These are phyloP conservation scores for Theobroma cacao DNA, from an alignment of 345 rosid species.

Conservation along the genomic window DNA sequence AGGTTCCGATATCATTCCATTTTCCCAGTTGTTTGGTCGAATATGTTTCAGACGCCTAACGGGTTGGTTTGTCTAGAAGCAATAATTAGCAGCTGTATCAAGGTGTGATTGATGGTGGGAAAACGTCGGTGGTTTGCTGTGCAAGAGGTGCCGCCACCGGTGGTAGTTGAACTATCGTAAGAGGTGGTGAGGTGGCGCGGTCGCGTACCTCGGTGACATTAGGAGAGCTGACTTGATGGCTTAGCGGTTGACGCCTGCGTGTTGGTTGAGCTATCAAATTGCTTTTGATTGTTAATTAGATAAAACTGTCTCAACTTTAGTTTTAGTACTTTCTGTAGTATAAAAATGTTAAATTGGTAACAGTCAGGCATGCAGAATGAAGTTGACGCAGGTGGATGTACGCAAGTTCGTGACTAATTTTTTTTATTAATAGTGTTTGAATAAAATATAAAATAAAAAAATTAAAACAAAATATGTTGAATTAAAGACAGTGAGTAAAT, in stretches of 20 bases:
- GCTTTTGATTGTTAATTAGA: neutral
- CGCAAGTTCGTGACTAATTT: too few relatives aligned
- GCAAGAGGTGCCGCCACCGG: neutral
- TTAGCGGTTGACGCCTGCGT: neutral
- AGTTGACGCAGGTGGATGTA: too few relatives aligned
- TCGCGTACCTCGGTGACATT: neutral
- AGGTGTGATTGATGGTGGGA: neutral
- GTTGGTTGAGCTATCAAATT: neutral
- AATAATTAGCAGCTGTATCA: neutral
- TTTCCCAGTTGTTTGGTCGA: too few relatives aligned
- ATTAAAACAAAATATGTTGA: too few relatives aligned
- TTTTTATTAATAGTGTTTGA: too few relatives aligned
- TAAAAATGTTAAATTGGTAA: too few relatives aligned
- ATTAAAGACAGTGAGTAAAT: too few relatives aligned
- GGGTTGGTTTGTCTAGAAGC: neutral
- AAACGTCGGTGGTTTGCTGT: neutral
- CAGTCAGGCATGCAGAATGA: too few relatives aligned
- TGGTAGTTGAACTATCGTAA: neutral
- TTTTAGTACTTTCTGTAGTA: too few relatives aligned
- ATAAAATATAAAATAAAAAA: too few relatives aligned
- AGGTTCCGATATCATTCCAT: too few relatives aligned
- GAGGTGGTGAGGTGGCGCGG: neutral
- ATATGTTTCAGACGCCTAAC: neutral
- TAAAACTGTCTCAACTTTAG: too few relatives aligned
- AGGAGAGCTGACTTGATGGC: neutral